A percentile compares a stretch with the other conserved stretches of the same genome.
Conservation (phyloP, 495 filamentous ascomycete species). For the Neohortaea acidophila region DNA sequence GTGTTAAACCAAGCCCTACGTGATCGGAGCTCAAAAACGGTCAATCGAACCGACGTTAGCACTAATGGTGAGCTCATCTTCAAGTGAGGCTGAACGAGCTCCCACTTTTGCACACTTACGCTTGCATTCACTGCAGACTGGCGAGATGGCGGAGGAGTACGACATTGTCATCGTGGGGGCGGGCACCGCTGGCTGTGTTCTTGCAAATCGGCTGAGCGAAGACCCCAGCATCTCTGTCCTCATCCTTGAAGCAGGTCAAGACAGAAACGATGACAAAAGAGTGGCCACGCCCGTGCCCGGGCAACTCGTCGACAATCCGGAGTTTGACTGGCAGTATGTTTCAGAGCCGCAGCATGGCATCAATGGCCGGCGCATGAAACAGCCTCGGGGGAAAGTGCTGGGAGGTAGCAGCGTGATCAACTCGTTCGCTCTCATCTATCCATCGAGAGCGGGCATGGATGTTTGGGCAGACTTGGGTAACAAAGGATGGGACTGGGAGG, state of each 20-base stretch:
- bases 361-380: slow-evolving; percentile 4
- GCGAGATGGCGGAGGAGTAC: too few species aligned
- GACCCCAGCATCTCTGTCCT: slow-evolving; percentile 13
- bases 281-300: slow-evolving; percentile 3
- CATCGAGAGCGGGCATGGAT: slow-evolving; percentile 7
- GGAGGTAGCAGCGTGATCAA: slow-evolving; percentile 17
- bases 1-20: too few species aligned
- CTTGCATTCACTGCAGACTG: too few species aligned
- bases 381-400: slow-evolving; percentile 7
- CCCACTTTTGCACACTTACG: too few species aligned
- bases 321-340: slow-evolving; percentile 11
- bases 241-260: slow-evolving; percentile 14
- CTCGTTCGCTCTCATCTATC: slow-evolving; percentile 4
- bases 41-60: too few species aligned
- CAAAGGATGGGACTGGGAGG: slow-evolving; percentile 10
- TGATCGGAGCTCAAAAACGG: too few species aligned
- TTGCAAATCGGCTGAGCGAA: slow-evolving; percentile 17
- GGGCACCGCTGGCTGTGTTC: slow-evolving; percentile 14
- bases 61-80: too few species aligned
- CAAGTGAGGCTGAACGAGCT: too few species aligned
- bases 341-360: slow-evolving; percentile 5
- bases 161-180: slow-evolving; percentile 19
- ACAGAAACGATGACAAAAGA: slow-evolving; percentile 5
- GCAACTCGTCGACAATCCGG: slow-evolving; percentile 1
- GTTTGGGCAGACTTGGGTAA: slow-evolving; percentile 16